Evolutionary conservation across 2,329 filamentous ascomycete species (phyloP), one percentile per base, ranked within the genome.

Genomic region (Nemania serpens): DNA sequence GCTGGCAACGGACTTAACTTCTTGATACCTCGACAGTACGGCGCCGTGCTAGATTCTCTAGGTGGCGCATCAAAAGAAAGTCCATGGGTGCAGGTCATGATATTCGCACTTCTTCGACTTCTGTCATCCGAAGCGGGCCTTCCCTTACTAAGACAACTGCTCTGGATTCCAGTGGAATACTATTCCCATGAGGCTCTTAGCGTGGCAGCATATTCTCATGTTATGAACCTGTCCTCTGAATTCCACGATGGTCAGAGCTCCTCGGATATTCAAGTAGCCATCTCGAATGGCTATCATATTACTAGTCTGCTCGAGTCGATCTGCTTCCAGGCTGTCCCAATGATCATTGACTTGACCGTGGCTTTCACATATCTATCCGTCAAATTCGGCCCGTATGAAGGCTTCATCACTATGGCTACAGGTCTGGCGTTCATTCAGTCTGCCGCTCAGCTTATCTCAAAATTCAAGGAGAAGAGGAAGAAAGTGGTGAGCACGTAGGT

Each of bases 1-100:
- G 78, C 81, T 53, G 84, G 88, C 57, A 91, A 93, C 65, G 84
- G 84, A 5, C 78, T 96, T 51, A 91, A 93, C 68, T 79, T 96
- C 13, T 77, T 96, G 43, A 86, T 92, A 34, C 92, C 92, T n/a
- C 84, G 90, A 18, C 91, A 95, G 71, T 85, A 94, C 34, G 92
- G 91, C 65, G 86, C 91, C 59, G 87, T 96, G 64, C 88, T 91
- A 65, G 86, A 95, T 69, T 84, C 84, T 62, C 77, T 96, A 20
- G 81, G 81, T 33, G 78, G 80, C 9, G 73, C 70, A 37, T 79
- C 82, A 43, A 75, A 79, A 45, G 78, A 74, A 58, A 81, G 78
- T 54, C 79, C 81, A 1, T 85, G 84, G 84, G 64, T 78, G 3
- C 80, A 84, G 22, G 81, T 86, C 2, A 62, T 80, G 18, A 73